Evolutionary conservation across 2,329 filamentous ascomycete genomes (phyloP), one percentile per base, ranked within the genome.

Genomic region (Podosphaera xanthii): DNA sequence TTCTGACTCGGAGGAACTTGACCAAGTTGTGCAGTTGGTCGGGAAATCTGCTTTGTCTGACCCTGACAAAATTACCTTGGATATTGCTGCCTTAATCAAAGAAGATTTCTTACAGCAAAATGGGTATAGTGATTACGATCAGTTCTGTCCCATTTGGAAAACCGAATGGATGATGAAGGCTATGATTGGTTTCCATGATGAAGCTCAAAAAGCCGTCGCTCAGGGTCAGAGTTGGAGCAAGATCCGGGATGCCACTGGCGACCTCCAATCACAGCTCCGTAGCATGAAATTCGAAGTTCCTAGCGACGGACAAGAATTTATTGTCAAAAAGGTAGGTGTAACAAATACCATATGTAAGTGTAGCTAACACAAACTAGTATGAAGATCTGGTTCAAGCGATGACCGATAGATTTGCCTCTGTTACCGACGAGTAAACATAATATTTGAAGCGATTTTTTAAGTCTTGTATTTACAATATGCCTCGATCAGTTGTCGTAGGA

Each of bases 151-250:
- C 57, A 80, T 98, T 69, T 98, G 92, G 92, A 98, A 98, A 84
- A 98, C 92, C 0, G 86, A 94, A 72, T 98, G 92, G 84, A 97
- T 98, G 92, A 98, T 98, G 92, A 96, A 94, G 80, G 85, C 88
- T 64, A 97, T 98, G 83, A 87, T 98, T 77, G 87, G 84, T 60
- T 98, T 91, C 80, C 88, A 96, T 71, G 94, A 98, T 68, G 92
- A 98, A 76, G 84, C 88, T 33, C 91, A 97, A 72, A 97, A 96
- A 80, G 89, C 88, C 5, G 80, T 98, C 69, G 79, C 86, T 4
- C 88, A 95, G 72, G 92, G 92, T 62, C 86, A 91, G 73, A 84
- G 76, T 73, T 98, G 92, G 92, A 76, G 77, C 70, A 96, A 94
- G 80, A 85, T 98, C 59, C 83, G 91, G 65, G 92, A 98, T 68